Conservation (phyloP, 2,329 filamentous ascomycete genomes). For the Bertia moriformis region DNA sequence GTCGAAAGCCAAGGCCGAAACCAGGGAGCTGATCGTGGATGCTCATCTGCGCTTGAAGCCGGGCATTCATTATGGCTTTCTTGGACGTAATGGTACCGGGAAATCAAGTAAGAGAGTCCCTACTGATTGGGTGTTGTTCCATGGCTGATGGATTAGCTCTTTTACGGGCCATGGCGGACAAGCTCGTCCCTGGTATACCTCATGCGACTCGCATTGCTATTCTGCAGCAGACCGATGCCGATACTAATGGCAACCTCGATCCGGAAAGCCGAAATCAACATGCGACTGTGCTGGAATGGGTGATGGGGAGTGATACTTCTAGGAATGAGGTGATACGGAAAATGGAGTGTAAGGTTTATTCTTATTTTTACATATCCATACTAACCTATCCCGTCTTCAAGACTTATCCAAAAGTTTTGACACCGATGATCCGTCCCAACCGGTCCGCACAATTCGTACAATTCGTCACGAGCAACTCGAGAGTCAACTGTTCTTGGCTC, state of each 20-base stretch:
- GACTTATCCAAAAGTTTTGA: constrained; percentile 48
- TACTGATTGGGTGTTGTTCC: neutral
- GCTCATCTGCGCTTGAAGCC: constrained; percentile 60
- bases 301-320: constrained; percentile 45
- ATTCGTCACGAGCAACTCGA: constrained; percentile 48
- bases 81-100: constrained; percentile 69
- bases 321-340: constrained; percentile 43
- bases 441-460: constrained; percentile 43
- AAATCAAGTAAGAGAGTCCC: constrained; percentile 51
- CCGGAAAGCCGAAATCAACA: constrained; percentile 5
- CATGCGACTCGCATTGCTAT: constrained; percentile 51
- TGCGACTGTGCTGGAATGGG: constrained; percentile 45
- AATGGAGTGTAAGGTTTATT: constrained; percentile 31
- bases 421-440: constrained; percentile 35
- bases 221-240: constrained; percentile 46
- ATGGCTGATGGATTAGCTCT: constrained; percentile 31
- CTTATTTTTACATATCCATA: neutral
- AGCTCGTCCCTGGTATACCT: constrained; percentile 64
- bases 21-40: constrained; percentile 55
- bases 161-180: constrained; percentile 61
- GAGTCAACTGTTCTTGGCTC: constrained; percentile 49
- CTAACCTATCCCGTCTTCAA: constrained; percentile 6
- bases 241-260: constrained; percentile 3
- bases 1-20: constrained; percentile 24
- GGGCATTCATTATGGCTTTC: constrained; percentile 60